Evolutionary conservation across 805 yeast genomes (phyloP).

Genomic region (Tetrapisispora pingtungensis): DNA sequence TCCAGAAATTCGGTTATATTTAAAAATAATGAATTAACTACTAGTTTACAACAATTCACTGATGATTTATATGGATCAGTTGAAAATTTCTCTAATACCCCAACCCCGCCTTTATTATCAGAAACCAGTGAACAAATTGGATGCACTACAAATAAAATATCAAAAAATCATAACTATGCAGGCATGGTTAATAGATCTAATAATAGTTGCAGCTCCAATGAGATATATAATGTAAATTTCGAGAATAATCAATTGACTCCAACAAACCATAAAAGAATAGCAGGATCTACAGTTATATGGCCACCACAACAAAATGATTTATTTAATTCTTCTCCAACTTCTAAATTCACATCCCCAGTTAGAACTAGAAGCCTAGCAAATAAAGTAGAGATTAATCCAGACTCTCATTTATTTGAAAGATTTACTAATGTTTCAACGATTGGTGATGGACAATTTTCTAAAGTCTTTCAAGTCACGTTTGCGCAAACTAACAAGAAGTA

Average conservation of each 20-base stretch:
- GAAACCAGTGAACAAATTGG: not conserved
- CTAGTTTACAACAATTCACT: constrained; percentile 28
- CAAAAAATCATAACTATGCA: not conserved
- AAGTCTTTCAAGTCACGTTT: constrained; percentile 72
- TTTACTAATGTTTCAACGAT: constrained; percentile 56
- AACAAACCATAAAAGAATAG: not conserved
- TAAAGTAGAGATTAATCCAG: constrained; percentile 20
- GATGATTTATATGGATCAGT: constrained; percentile 28
- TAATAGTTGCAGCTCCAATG: not conserved
- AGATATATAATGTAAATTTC: not conserved
- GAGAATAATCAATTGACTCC: not conserved
- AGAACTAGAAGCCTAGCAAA: constrained; percentile 16
- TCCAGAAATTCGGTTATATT: constrained; percentile 20
- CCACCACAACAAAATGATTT: not conserved
- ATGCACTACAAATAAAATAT: not conserved
- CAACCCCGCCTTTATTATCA: not conserved
- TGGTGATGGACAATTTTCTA: constrained; percentile 84
- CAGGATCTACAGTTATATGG: not conserved
- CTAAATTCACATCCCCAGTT: constrained; percentile 7
- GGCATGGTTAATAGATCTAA: not conserved
- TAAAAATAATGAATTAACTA: constrained; percentile 24
- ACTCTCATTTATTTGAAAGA: constrained; percentile 36
- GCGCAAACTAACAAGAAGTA: constrained; percentile 46
- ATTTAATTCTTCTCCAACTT: constrained; percentile 5
- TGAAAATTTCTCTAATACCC: constrained; percentile 3